Percentiles rank a stretch among this genome's conserved stretches.
Evolutionary conservation across 2,329 filamentous ascomycete species (phyloP).

Genomic region (Colletotrichum horii): DNA sequence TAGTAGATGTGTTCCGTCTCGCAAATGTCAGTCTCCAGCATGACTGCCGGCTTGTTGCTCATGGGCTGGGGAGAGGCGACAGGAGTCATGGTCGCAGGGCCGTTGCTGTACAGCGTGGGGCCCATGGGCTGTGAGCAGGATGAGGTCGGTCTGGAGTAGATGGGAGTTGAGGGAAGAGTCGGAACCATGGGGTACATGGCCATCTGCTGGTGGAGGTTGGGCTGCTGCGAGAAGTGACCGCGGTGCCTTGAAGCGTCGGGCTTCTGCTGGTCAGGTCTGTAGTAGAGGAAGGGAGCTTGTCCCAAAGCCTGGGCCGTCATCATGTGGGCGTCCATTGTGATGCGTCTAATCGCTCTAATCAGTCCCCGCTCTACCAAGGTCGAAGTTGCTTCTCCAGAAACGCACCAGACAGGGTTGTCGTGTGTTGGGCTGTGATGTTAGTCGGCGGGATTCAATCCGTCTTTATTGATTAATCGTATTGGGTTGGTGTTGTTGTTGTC

Average conservation of each 20-base stretch:
- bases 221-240: conserved; percentile 69
- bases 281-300: conserved; percentile 85
- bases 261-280: conserved; percentile 73
- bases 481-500: conserved; percentile 9
- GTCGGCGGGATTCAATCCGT: conserved; percentile 3
- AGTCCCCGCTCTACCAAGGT: conserved; percentile 16
- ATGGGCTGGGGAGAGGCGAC: conserved; percentile 77
- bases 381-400: conserved; percentile 19
- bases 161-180: conserved; percentile 65
- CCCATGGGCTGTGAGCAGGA: conserved; percentile 66
- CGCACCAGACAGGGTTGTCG: conserved; percentile 32
- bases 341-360: conserved; percentile 27
- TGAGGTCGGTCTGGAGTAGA: conserved; percentile 70
- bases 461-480: conserved; percentile 1
- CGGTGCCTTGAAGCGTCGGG: conserved; percentile 72
- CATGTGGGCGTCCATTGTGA: conserved; percentile 69
- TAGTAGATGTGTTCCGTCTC: conserved; percentile 69
- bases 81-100: conserved; percentile 72
- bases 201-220: conserved; percentile 48
- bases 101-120: conserved; percentile 60
- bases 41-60: conserved; percentile 73
- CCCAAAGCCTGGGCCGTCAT: conserved; percentile 65
- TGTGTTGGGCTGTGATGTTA: conserved; percentile 13
- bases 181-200: conserved; percentile 61
- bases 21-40: conserved; percentile 78